phyloP scores from a whole-genome alignment of 768 basidiomycete genomes.

The Lentinula sp. region DNA sequence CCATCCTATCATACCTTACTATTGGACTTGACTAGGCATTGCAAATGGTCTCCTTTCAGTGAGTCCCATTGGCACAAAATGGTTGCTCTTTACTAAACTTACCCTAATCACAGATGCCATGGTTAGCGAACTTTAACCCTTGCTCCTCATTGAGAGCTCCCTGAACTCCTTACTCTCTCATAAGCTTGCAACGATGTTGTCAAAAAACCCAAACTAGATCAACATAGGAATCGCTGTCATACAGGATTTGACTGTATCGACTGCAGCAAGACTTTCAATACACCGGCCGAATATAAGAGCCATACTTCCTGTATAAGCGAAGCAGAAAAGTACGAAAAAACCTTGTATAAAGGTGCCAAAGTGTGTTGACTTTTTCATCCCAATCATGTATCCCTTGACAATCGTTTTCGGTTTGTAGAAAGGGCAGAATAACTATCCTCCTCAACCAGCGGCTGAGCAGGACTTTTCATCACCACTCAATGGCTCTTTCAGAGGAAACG shows the following conservation, averaged over 20 bases:
- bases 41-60: conserved; percentile 74
- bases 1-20: too few relatives aligned
- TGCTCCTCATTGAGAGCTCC: background rate
- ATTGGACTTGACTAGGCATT: too few relatives aligned
- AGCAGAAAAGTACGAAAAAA: conserved; percentile 91
- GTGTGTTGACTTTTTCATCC: conserved; percentile 15
- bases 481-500: conserved; percentile 14
- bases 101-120: conserved; percentile 51
- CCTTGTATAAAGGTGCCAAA: conserved; percentile 77
- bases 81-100: background rate
- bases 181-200: conserved; percentile 80
- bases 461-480: background rate
- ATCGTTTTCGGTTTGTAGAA: background rate
- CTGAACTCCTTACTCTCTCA: background rate
- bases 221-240: conserved; percentile 59
- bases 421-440: conserved; percentile 19
- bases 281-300: conserved; percentile 70
- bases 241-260: conserved; percentile 79
- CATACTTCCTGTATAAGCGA: conserved; percentile 86
- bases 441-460: conserved; percentile 10
- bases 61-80: conserved; percentile 19
- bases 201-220: conserved; percentile 91
- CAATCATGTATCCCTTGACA: background rate
- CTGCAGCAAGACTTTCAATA: conserved; percentile 78
- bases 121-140: conserved; percentile 31